Evolutionary conservation across 768 basidiomycete species (phyloP).

Genomic region (Lactarius tabidus): DNA sequence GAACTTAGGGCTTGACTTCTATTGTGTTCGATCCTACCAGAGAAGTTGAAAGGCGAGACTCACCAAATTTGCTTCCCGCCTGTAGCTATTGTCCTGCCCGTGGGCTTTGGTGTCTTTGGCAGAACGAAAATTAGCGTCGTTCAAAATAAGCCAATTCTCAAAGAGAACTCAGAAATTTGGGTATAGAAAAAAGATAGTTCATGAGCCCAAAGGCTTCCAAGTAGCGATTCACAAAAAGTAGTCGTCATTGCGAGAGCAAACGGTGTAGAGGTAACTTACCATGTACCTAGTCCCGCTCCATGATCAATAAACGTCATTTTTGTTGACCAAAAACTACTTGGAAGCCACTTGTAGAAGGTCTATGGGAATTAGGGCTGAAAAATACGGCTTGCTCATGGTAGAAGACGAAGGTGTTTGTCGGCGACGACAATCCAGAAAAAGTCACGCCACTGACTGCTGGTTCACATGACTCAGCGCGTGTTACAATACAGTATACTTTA

Average conservation of each 20-base stretch:
- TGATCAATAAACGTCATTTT: not conserved
- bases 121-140: not conserved
- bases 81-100: too few species aligned
- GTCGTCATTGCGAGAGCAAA: not conserved
- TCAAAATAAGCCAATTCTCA: not conserved
- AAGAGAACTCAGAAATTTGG: conserved; percentile 16
- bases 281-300: not conserved
- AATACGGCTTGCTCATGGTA: too few species aligned
- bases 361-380: too few species aligned
- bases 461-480: too few species aligned
- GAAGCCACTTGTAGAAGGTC: not conserved
- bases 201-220: conserved; percentile 65
- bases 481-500: too few species aligned
- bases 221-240: not conserved
- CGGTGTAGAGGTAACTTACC: not conserved
- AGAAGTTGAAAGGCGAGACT: conserved; percentile 30
- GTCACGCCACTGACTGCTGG: too few species aligned
- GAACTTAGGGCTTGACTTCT: conserved; percentile 88
- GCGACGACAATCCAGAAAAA: too few species aligned
- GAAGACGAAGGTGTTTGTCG: too few species aligned
- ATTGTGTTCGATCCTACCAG: conserved; percentile 60
- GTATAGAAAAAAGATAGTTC: conserved; percentile 66
- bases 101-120: not conserved
- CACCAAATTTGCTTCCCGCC: conserved; percentile 29
- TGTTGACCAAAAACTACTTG: not conserved